Evolutionary conservation across 306 rosid genomes (phyloP).

Genomic region (Acacia acuminata): DNA sequence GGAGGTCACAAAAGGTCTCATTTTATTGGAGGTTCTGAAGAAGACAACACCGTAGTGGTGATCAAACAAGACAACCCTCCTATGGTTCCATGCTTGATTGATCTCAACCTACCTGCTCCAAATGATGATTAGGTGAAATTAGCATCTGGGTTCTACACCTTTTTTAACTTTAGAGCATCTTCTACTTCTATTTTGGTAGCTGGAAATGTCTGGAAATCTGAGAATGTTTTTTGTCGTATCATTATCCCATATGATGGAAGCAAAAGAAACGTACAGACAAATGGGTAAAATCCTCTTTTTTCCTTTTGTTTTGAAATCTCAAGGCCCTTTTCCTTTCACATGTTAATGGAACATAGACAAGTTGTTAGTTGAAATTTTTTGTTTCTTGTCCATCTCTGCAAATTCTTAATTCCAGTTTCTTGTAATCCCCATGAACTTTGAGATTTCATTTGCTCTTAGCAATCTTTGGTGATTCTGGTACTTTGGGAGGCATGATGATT

Average conservation of each 20-base stretch:
- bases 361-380: constrained; percentile 24
- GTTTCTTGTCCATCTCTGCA: constrained; percentile 1
- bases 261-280: constrained; percentile 56
- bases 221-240: constrained; percentile 24
- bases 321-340: constrained; percentile 36
- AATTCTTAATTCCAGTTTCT: neutral
- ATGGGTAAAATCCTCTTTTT: constrained; percentile 39
- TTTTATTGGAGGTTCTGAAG: constrained; percentile 74
- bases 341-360: constrained; percentile 33
- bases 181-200: constrained; percentile 17
- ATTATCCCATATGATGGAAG: constrained; percentile 38
- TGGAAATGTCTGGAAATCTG: constrained; percentile 34
- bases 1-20: constrained; percentile 99
- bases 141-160: constrained; percentile 33
- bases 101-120: constrained; percentile 94
- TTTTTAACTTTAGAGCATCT: neutral
- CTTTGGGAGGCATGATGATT: constrained; percentile 33
- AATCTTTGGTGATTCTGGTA: constrained; percentile 17
- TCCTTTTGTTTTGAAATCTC: constrained; percentile 2
- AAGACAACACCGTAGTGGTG: constrained; percentile 52
- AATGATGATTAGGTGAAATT: constrained; percentile 58
- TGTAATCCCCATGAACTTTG: neutral
- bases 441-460: constrained; percentile 20
- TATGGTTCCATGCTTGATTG: constrained; percentile 55
- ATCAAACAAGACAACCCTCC: constrained; percentile 43